These are phyloP conservation scores for Artemisia annua DNA, from an alignment of 129 eudicot species.

Conservation along the genomic window DNA sequence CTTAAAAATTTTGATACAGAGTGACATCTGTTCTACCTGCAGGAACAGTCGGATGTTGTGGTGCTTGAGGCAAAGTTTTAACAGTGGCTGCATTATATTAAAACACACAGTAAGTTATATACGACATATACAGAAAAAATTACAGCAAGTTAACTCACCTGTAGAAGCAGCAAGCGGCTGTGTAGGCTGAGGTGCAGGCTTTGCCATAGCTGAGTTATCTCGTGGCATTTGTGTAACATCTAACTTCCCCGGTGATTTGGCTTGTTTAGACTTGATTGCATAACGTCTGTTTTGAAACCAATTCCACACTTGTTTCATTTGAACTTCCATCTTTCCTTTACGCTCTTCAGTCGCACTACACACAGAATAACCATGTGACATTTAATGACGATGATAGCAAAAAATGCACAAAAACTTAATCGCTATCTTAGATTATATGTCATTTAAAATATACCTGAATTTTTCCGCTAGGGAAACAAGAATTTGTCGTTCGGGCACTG, in stretches of 20 bases:
- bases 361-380: constrained; percentile 4
- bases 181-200: constrained; percentile 52
- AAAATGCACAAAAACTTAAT: not conserved
- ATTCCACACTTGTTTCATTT: constrained; percentile 95
- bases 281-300: constrained; percentile 98
- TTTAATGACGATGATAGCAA: not conserved
- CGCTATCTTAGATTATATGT: not conserved
- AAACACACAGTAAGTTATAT: constrained; percentile 12
- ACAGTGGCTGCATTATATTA: constrained; percentile 33
- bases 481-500: constrained; percentile 73
- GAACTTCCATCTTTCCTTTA: constrained; percentile 69
- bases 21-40: constrained; percentile 33
- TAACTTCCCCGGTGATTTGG: constrained; percentile 55
- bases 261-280: constrained; percentile 79
- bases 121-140: constrained; percentile 13
- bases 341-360: constrained; percentile 71
- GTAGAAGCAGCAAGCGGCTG: constrained; percentile 46
- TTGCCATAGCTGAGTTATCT: constrained; percentile 42
- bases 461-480: constrained; percentile 75
- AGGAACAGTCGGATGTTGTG: constrained; percentile 49
- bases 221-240: constrained; percentile 41
- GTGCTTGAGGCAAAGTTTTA: constrained; percentile 50
- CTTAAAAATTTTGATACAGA: not conserved
- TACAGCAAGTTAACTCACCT: constrained; percentile 33
- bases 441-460: constrained; percentile 55